Evolutionary conservation across 305 asterid genomes (phyloP).

Genomic region (Lippia alba): DNA sequence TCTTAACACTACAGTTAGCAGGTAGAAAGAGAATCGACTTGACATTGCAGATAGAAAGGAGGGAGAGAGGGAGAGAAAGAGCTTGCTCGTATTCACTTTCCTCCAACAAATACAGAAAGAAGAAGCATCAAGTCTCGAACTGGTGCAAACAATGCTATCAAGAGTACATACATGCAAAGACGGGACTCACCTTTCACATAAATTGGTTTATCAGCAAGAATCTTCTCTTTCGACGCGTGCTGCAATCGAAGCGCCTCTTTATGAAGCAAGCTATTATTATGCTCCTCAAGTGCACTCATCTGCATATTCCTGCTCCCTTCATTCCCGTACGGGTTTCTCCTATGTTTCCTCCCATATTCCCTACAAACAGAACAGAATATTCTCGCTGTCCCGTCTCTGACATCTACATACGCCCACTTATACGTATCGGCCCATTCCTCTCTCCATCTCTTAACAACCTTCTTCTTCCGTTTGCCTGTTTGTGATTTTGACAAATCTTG

Average conservation of each 20-base stretch:
- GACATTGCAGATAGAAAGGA: not conserved
- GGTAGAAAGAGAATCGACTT: not conserved
- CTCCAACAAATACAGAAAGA: constrained; percentile 22
- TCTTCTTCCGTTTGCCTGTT: constrained; percentile 87
- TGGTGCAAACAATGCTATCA: not conserved
- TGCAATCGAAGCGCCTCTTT: constrained; percentile 98
- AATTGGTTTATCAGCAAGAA: constrained; percentile 81
- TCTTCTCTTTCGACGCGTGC: constrained; percentile 92
- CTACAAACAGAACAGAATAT: constrained; percentile 97
- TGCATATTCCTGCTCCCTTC: constrained; percentile 99
- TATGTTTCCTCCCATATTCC: constrained; percentile 97
- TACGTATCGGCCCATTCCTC: constrained; percentile 99
- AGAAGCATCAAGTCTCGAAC: constrained; percentile 1
- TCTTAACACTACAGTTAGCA: constrained; percentile 4
- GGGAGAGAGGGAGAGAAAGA: not conserved
- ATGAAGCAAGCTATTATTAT: constrained; percentile 96
- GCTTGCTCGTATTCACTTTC: not conserved
- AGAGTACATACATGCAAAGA: constrained; percentile 12
- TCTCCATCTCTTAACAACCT: constrained; percentile 98
- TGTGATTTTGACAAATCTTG: constrained; percentile 72
- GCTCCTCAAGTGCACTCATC: constrained; percentile 99
- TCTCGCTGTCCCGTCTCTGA: constrained; percentile 93
- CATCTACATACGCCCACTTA: constrained; percentile 98
- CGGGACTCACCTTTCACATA: constrained; percentile 84
- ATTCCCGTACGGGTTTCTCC: constrained; percentile 97